phyloP scores from a whole-genome alignment of 2,329 filamentous ascomycete species.

The Fusarium nodosum region DNA sequence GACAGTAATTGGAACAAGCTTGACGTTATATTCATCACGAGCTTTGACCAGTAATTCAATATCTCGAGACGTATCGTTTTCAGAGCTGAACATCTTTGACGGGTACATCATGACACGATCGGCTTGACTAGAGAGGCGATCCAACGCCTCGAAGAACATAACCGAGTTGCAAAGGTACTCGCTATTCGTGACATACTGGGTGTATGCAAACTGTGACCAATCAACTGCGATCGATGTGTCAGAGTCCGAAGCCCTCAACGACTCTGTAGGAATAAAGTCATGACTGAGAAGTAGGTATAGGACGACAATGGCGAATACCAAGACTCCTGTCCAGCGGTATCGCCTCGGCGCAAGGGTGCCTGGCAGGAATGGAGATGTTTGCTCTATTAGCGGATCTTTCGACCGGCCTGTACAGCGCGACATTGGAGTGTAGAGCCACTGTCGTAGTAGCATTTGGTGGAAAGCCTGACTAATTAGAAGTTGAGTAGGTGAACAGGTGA shows the following conservation, averaged over 20 bases:
- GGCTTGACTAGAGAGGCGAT: slow-evolving; percentile 57
- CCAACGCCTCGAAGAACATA: slow-evolving; percentile 63
- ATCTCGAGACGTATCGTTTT: slow-evolving; percentile 46
- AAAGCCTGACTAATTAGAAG: not conserved
- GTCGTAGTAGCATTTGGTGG: not conserved
- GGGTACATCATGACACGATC: slow-evolving; percentile 64
- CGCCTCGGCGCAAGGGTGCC: not conserved
- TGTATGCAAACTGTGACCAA: slow-evolving; percentile 58
- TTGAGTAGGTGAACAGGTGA: not conserved
- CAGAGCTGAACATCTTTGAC: slow-evolving; percentile 53
- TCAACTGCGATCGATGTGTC: not conserved
- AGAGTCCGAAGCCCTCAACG: not conserved
- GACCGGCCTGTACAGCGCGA: not conserved
- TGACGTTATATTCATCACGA: slow-evolving; percentile 60
- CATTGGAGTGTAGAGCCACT: not conserved
- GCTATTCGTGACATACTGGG: slow-evolving; percentile 62
- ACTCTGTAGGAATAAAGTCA: not conserved
- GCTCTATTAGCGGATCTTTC: not conserved
- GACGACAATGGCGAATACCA: not conserved
- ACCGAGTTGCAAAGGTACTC: slow-evolving; percentile 64
- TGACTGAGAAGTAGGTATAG: not conserved
- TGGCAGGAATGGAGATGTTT: not conserved
- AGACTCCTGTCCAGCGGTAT: not conserved
- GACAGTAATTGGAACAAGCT: slow-evolving; percentile 58
- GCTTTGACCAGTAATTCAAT: slow-evolving; percentile 58